Evolutionary conservation across 73 alveolate genomes (phyloP), one percentile per base, ranked within the genome.

Genomic region (Uronychia binucleata): DNA sequence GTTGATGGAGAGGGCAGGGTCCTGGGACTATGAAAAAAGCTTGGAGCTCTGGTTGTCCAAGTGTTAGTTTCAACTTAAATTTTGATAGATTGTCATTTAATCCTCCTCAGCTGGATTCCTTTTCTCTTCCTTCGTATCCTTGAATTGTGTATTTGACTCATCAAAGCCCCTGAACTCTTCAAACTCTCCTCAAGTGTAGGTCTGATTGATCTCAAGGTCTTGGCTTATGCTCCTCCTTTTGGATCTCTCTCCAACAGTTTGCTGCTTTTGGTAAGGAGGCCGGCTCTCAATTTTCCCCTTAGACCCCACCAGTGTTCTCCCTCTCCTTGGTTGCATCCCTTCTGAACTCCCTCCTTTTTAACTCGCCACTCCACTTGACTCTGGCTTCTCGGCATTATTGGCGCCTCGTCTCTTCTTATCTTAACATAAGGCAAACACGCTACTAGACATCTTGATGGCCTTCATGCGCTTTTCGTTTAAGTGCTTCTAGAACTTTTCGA

Each of bases 401-500:
- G 19, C 19, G 19, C n/a, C 19, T 46, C 67, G 5, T 46, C 67
- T 46, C n/a, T n/a, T n/a, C 19, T 46, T 46, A 46, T 46, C 67
- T 46, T 11, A n/a, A n/a, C n/a, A n/a, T n/a, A n/a, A n/a, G n/a
- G n/a, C n/a, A n/a, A n/a, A n/a, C n/a, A n/a, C n/a, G 19, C 19
- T 46, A 46, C 67, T 46, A 11, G 67, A 46, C 19, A n/a, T n/a
- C n/a, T 46, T 46, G 19, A 46, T 46, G n/a, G 67, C 67, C 19
- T 46, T 46, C 67, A 46, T 11, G 5, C 67, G 5, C 67, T 46
- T 46, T 46, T 46, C 67, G 19, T 46, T 46, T 5, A 46, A 19
- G 19, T 46, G 67, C 19, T 46, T 46, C 19, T 46, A 46, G 19
- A 46, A 87, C 35, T 80, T 75, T 35, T 87, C 93, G 28, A 87